Percentiles rank a stretch among this genome's conserved stretches.
These are phyloP conservation scores for Afroboletus lepidellus DNA, from an alignment of 1,284 basidiomycete genomes.

Conservation along the genomic window DNA sequence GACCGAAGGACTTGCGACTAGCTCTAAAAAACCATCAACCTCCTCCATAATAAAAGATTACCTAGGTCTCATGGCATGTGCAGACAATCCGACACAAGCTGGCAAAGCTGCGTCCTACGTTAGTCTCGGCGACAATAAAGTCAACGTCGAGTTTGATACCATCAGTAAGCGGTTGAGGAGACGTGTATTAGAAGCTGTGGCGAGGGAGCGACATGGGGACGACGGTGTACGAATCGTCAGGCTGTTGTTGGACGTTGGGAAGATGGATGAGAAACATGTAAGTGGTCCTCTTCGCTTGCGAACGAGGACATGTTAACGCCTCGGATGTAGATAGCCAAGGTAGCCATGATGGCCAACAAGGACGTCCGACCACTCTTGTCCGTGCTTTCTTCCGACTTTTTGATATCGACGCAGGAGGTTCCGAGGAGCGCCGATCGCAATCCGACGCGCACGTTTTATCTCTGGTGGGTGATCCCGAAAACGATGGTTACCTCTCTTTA, in stretches of 20 bases:
- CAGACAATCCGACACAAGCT: constrained; percentile 76
- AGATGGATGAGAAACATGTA: constrained; percentile 89
- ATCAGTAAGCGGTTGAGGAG: constrained; percentile 72
- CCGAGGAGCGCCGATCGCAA: constrained; percentile 86
- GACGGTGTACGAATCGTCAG: constrained; percentile 84
- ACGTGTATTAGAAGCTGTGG: constrained; percentile 76
- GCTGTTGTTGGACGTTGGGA: constrained; percentile 84
- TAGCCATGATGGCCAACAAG: constrained; percentile 88
- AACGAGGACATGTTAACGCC: background rate
- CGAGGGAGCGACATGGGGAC: constrained; percentile 83
- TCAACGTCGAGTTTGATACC: constrained; percentile 81
- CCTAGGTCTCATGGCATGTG: constrained; percentile 68
- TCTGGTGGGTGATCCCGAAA: constrained; percentile 61
- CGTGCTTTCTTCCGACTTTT: constrained; percentile 72
- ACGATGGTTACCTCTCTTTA: background rate
- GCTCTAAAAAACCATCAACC: constrained; percentile 57
- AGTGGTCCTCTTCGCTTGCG: background rate
- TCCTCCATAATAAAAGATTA: constrained; percentile 71
- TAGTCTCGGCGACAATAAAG: constrained; percentile 66
- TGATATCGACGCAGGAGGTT: constrained; percentile 90
- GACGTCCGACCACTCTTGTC: constrained; percentile 83
- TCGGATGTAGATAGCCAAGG: constrained; percentile 77
- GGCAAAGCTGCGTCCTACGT: constrained; percentile 69
- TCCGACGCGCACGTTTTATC: constrained; percentile 81
- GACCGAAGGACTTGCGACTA: constrained; percentile 53